Evolutionary conservation across 306 rosid genomes (phyloP), one percentile per base, ranked within the genome.

Genomic region (Prunus dulcis): DNA sequence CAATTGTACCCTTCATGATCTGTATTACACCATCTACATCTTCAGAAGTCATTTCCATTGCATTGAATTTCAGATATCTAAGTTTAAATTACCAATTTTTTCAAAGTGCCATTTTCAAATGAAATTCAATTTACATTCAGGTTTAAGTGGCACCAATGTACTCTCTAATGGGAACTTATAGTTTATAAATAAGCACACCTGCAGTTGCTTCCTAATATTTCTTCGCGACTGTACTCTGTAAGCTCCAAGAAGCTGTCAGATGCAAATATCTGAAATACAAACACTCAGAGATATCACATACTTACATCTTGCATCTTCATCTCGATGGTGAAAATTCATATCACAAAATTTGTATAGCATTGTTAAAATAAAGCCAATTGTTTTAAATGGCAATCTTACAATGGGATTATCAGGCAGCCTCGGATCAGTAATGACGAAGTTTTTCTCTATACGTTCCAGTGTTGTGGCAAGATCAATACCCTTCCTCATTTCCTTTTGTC

Each of bases 381-480:
- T 49, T 82, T 23, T 17, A 12, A 50, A 20, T 78, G 56, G 51
- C 55, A 76, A 80, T 70, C 90, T 91, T 87, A 95, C 99, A 25
- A 95, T 92, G 78, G 99, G 99, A 87, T 95, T 95, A 76, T 95
- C 97, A 64, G 99, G 99, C 73, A 95, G 88, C 83, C 99, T 87
- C 34, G 99, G 99, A 87, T 95, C 99, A n/a, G 99, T 90, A 70
- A 95, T 90, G 85, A 95, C 99, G 70, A 95, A 95, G 82, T 95
- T 95, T 76, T 95, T 95, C 91, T 95, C 99, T 12, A 95, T 95
- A 76, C 99, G 97, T 78, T 95, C 99, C 8, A 95, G 97, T 13
- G 99, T 95, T 19, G 99, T 95, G 27, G 99, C 99, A 74, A 95
- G 92, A 87, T 95, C 99, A 76, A 95, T 85, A 84, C 97, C 99